These are phyloP conservation scores for Umbelopsis ramanniana DNA, from an alignment of 192 early-diverging fungal species.

Conservation along the genomic window DNA sequence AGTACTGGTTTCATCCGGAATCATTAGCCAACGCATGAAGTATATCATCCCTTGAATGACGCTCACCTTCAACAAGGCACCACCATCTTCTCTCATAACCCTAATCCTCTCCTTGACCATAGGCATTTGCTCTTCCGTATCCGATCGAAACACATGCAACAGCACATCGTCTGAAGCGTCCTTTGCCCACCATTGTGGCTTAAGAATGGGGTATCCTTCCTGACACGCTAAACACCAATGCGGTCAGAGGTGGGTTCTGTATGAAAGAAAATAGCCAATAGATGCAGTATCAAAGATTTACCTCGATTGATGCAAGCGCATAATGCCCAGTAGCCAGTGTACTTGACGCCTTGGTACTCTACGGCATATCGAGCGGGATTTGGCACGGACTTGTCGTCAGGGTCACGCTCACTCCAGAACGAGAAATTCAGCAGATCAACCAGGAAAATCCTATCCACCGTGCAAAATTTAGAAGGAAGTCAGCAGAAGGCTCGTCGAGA, in stretches of 20 bases:
- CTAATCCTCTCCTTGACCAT: slow-evolving; percentile 62
- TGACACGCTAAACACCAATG: slow-evolving; percentile 43
- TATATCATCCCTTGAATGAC: too few relatives aligned
- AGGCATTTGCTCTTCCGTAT: slow-evolving; percentile 63
- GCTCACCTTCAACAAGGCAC: slow-evolving; percentile 57
- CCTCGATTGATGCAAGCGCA: slow-evolving; percentile 78
- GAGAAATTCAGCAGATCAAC: slow-evolving; percentile 87
- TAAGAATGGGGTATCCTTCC: slow-evolving; percentile 64
- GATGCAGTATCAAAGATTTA: slow-evolving; percentile 25
- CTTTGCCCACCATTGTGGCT: slow-evolving; percentile 55
- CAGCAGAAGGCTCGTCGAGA: background rate
- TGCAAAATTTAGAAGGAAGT: background rate
- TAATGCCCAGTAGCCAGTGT: slow-evolving; percentile 85
- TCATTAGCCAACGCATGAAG: too few relatives aligned
- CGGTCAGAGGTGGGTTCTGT: background rate
- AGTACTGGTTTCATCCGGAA: slow-evolving; percentile 41
- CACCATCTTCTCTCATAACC: slow-evolving; percentile 71
- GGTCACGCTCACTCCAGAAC: slow-evolving; percentile 76
- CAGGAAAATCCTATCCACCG: slow-evolving; percentile 72
- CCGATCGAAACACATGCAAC: slow-evolving; percentile 64
- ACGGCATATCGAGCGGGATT: slow-evolving; percentile 64
- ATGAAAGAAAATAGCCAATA: background rate
- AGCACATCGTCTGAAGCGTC: slow-evolving; percentile 47
- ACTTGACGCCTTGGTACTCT: slow-evolving; percentile 52
- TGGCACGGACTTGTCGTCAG: slow-evolving; percentile 42